These are phyloP conservation scores for Colletotrichum sp. DNA, from an alignment of 2,329 filamentous ascomycete species.

Conservation along the genomic window DNA sequence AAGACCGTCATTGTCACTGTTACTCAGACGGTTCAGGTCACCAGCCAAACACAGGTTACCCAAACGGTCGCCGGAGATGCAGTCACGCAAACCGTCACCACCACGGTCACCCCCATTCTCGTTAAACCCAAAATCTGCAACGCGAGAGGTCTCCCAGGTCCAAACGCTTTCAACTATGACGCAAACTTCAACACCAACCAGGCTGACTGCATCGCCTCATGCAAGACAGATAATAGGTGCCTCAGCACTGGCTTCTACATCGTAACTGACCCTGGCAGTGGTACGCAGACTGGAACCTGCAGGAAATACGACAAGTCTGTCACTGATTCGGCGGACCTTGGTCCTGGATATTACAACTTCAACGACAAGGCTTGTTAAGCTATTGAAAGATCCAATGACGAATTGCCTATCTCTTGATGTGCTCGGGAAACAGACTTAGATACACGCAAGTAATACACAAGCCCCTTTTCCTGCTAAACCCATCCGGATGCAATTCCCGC, in stretches of 20 bases:
- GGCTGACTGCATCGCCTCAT: neutral
- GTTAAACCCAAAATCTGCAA: neutral
- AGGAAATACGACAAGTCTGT: neutral
- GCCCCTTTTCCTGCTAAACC: neutral
- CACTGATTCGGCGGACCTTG: neutral
- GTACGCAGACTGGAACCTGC: neutral
- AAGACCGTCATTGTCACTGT: neutral
- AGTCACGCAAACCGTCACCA: neutral
- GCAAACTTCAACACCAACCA: neutral
- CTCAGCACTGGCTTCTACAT: neutral
- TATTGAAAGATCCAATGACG: neutral
- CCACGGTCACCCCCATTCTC: neutral
- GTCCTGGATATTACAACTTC: neutral
- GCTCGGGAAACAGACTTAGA: neutral
- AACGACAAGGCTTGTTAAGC: neutral
- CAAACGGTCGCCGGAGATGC: neutral
- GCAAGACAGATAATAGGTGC: neutral
- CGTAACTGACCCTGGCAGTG: neutral
- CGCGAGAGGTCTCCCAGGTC: neutral
- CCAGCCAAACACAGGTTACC: neutral
- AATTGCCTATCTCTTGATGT: neutral
- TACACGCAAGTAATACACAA: neutral
- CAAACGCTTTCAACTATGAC: neutral
- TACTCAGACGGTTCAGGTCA: neutral
- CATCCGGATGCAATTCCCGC: neutral